phyloP scores from a whole-genome alignment of 1,284 basidiomycete genomes.

The Clitocybe nebularis region DNA sequence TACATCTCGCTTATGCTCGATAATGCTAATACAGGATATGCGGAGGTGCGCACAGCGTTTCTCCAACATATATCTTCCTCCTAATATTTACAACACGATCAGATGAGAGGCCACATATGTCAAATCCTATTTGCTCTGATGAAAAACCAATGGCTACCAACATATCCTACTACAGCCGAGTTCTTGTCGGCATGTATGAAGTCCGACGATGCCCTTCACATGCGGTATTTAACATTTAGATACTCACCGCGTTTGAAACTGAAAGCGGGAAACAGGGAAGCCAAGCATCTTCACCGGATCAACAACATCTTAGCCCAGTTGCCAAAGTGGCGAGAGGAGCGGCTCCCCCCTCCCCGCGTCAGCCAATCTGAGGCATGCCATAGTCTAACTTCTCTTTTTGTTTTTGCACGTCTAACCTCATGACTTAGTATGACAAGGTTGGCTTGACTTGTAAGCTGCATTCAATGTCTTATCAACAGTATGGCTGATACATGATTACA shows the following conservation, averaged over 20 bases:
- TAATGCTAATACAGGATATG: slow-evolving; percentile 78
- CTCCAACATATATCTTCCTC: slow-evolving; percentile 4
- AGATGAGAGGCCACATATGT: slow-evolving; percentile 74
- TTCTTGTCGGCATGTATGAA: slow-evolving; percentile 65
- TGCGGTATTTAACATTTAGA: too few relatives aligned
- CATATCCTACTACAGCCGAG: slow-evolving; percentile 61
- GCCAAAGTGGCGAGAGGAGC: slow-evolving; percentile 65
- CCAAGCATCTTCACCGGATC: slow-evolving; percentile 54
- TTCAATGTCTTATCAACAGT: slow-evolving; percentile 4
- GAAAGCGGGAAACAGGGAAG: too few relatives aligned
- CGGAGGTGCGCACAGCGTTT: slow-evolving; percentile 57
- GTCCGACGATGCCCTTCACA: slow-evolving; percentile 61
- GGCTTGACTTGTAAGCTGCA: slow-evolving; percentile 62
- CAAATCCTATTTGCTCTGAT: slow-evolving; percentile 65
- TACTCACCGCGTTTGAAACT: too few relatives aligned
- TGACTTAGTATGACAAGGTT: slow-evolving; percentile 77
- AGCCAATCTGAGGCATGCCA: slow-evolving; percentile 61
- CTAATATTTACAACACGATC: slow-evolving; percentile 9
- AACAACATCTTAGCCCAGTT: slow-evolving; percentile 53
- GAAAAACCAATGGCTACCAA: slow-evolving; percentile 69
- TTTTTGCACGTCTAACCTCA: slow-evolving; percentile 11
- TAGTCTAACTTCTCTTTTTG: slow-evolving; percentile 4
- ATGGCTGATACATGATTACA: slow-evolving; percentile 27
- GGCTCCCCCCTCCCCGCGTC: slow-evolving; percentile 82
- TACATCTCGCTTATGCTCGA: slow-evolving; percentile 73